Base-by-base conservation (phyloP, 129 eudicot genomes). In the Scalesia atractyloides region DNA sequence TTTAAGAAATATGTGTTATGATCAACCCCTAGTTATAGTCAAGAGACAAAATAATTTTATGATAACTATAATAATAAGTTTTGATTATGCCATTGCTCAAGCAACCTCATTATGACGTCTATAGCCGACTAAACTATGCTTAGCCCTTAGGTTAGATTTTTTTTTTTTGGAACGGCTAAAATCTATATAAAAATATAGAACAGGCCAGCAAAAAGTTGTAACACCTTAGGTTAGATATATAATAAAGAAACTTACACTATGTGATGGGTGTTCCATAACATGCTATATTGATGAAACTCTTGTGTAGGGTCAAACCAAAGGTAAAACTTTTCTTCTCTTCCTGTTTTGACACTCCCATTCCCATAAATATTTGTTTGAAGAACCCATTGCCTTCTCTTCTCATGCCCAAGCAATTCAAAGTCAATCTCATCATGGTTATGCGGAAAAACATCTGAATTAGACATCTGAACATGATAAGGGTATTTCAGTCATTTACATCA, bases 351-450 rank as follows among this genome's bases (percentile, higher is more conserved):
- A 79, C 96, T 94, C 71, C 99, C 99, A 84, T 90, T 84, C 13
- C 99, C 97, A 52, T 94, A 94, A 10, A 94, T 82, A 74, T 94
- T 94, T 54, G 99, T 94, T 73, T 94, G 99, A 54, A 94, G 84
- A 17, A 94, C 88, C 98, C 98, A 94, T 14, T 84, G 88, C 69
- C 80, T 84, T 71, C 88, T 67, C 56, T 80, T 86, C 73, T 94
- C 92, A 52, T 94, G 98, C 2, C 98, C 99, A 33, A 90, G 97
- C 68, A 94, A 85, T 44, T 94, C 99, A 17, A 94, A 84, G 66
- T 94, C 99, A 20, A 94, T 90, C 75, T 94, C 99, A 44, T 94
- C 99, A 51, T 94, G 99, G 88, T 86, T 88, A 66, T 90, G 92
- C 4, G 97, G 99, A 71, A 19, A 86, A 47, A 75, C 60, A 49